These are phyloP conservation scores for Castanea sativa DNA, from an alignment of 306 rosid genomes.

Conservation along the genomic window DNA sequence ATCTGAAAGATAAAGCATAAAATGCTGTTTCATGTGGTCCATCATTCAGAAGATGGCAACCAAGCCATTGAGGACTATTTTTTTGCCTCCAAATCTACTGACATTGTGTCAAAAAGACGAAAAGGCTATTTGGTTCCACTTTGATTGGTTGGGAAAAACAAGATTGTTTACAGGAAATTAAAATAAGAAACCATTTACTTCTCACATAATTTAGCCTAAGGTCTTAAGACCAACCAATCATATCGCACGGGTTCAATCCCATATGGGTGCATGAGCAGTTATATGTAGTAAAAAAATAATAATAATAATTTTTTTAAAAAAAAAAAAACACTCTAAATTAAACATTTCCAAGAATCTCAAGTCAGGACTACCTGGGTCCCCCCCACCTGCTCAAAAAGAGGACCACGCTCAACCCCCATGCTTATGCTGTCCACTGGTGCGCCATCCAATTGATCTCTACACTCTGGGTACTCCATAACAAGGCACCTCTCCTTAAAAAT, in stretches of 20 bases:
- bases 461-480: constrained; percentile 15
- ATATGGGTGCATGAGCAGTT: neutral
- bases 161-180: neutral
- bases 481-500: constrained; percentile 25
- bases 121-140: neutral
- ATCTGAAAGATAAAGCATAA: neutral
- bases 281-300: neutral
- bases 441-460: constrained; percentile 13
- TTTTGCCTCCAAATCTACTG: neutral
- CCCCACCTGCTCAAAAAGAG: constrained; percentile 10
- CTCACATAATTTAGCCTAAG: neutral
- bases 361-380: constrained; percentile 15
- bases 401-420: constrained; percentile 15
- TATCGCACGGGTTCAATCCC: neutral
- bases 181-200: neutral
- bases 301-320: neutral
- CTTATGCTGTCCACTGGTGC: neutral
- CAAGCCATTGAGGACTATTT: neutral
- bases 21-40: neutral
- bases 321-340: neutral
- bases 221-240: neutral
- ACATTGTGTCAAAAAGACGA: neutral
- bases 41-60: neutral
- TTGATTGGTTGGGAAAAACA: neutral
- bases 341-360: neutral